These are phyloP conservation scores for Hysterium pulicare DNA, from an alignment of 2,329 filamentous ascomycete genomes.

Conservation along the genomic window DNA sequence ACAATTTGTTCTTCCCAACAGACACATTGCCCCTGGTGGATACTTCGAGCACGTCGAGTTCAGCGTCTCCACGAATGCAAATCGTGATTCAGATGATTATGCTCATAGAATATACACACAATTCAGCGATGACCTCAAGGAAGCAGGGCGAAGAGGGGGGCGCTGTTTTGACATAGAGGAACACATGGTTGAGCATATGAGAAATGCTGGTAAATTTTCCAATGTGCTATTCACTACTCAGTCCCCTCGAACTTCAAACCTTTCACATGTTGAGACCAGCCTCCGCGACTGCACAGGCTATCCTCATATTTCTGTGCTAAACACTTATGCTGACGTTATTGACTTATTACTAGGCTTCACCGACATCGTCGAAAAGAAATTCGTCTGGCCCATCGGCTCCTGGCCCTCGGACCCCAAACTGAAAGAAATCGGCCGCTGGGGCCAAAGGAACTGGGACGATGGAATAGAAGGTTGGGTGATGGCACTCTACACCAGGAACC, in stretches of 20 bases:
- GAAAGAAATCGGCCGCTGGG: slow-evolving; percentile 35
- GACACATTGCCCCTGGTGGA: slow-evolving; percentile 40
- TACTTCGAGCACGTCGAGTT: slow-evolving; percentile 45
- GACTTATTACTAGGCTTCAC: slow-evolving; percentile 28
- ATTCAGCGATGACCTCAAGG: slow-evolving; percentile 15
- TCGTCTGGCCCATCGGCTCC: slow-evolving; percentile 32
- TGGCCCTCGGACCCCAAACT: slow-evolving; percentile 31
- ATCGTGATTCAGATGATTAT: slow-evolving; percentile 8
- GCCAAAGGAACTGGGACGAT: slow-evolving; percentile 39
- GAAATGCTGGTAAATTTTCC: slow-evolving; percentile 12
- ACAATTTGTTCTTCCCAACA: too few relatives aligned
- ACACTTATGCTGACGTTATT: background rate
- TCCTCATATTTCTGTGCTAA: background rate
- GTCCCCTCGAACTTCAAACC: background rate
- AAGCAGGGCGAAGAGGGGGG: slow-evolving; percentile 16
- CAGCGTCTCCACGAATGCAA: slow-evolving; percentile 21
- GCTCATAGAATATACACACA: slow-evolving; percentile 20
- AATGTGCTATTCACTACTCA: too few relatives aligned
- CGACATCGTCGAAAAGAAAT: slow-evolving; percentile 22
- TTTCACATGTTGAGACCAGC: background rate
- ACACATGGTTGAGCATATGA: slow-evolving; percentile 16
- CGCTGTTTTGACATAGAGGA: slow-evolving; percentile 22
- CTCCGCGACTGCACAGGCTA: background rate
- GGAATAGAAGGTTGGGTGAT: slow-evolving; percentile 42
- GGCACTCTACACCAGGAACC: slow-evolving; percentile 37